phyloP scores from a whole-genome alignment of 2,329 filamentous ascomycete species.

The Aspergillus texensis region DNA sequence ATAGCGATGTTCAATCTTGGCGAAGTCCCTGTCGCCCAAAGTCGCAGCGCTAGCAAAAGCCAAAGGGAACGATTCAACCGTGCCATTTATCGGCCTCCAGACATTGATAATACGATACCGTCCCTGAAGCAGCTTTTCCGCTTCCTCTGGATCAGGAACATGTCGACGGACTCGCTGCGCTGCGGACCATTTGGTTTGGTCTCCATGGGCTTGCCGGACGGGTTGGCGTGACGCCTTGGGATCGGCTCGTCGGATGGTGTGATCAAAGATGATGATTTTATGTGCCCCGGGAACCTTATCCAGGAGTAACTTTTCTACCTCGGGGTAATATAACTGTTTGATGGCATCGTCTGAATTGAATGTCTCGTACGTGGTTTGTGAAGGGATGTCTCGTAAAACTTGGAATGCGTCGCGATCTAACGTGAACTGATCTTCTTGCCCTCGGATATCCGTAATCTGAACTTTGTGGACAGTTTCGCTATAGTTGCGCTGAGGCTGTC shows the following conservation, averaged over 20 bases:
- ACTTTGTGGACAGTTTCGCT: slow-evolving; percentile 54
- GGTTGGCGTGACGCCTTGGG: slow-evolving; percentile 65
- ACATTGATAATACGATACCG: slow-evolving; percentile 86
- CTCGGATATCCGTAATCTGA: slow-evolving; percentile 69
- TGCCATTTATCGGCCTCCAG: slow-evolving; percentile 70
- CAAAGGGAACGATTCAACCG: slow-evolving; percentile 60
- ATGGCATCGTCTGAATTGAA: slow-evolving; percentile 72
- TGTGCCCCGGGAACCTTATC: slow-evolving; percentile 66
- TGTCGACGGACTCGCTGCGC: slow-evolving; percentile 69
- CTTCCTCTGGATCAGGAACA: slow-evolving; percentile 62
- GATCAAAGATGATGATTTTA: slow-evolving; percentile 77
- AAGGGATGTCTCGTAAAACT: slow-evolving; percentile 60
- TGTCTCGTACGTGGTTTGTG: slow-evolving; percentile 55
- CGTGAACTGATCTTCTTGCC: slow-evolving; percentile 64
- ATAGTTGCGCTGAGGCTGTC: slow-evolving; percentile 68
- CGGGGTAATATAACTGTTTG: slow-evolving; percentile 75
- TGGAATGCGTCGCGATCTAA: slow-evolving; percentile 77
- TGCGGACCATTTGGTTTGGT: slow-evolving; percentile 74
- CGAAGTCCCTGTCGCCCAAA: slow-evolving; percentile 64
- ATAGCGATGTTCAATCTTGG: slow-evolving; percentile 76
- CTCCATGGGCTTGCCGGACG: slow-evolving; percentile 75
- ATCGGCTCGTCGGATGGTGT: slow-evolving; percentile 73
- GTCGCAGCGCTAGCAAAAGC: slow-evolving; percentile 59
- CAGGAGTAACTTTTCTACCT: slow-evolving; percentile 73
- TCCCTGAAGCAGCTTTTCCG: slow-evolving; percentile 63